Evolutionary conservation across 148 eudicot species (phyloP).

Genomic region (Silene latifolia): DNA sequence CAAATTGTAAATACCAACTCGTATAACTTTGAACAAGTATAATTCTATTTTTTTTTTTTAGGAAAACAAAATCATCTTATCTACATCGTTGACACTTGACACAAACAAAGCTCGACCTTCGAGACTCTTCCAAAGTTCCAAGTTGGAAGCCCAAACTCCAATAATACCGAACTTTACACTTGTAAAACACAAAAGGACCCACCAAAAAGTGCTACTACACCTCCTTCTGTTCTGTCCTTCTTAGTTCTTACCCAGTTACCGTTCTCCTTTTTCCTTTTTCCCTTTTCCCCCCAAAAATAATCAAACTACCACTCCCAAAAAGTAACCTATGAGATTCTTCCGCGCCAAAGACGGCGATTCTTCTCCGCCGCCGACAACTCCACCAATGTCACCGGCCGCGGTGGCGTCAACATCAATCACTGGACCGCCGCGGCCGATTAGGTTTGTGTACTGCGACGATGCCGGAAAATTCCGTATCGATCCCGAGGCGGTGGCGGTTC

Average conservation of each 20-base stretch:
- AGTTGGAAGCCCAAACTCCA: too few relatives aligned
- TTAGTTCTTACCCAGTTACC: background rate
- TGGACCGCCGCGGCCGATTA: constrained; percentile 77
- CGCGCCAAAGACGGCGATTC: constrained; percentile 29
- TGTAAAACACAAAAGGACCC: background rate
- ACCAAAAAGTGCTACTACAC: background rate
- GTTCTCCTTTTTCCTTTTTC: background rate
- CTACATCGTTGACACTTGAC: too few relatives aligned
- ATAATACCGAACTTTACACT: background rate
- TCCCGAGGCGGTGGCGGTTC: constrained; percentile 84
- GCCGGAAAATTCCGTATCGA: constrained; percentile 75
- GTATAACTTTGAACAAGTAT: too few relatives aligned
- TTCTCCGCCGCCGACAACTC: constrained; percentile 28
- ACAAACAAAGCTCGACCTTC: too few relatives aligned
- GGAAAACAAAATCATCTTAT: too few relatives aligned
- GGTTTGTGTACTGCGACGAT: constrained; percentile 83
- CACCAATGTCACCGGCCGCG: constrained; percentile 17
- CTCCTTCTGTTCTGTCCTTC: background rate
- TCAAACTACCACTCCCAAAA: constrained; percentile 8
- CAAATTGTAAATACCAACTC: too few relatives aligned
- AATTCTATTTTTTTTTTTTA: too few relatives aligned
- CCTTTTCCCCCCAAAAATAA: background rate
- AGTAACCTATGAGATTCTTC: constrained; percentile 26
- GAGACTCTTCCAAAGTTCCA: too few relatives aligned
- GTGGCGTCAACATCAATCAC: constrained; percentile 21